A percentile compares a stretch with the other conserved stretches of the same genome.
Conservation (phyloP, 2,329 filamentous ascomycete genomes). For the Zymoseptoria tritici region DNA sequence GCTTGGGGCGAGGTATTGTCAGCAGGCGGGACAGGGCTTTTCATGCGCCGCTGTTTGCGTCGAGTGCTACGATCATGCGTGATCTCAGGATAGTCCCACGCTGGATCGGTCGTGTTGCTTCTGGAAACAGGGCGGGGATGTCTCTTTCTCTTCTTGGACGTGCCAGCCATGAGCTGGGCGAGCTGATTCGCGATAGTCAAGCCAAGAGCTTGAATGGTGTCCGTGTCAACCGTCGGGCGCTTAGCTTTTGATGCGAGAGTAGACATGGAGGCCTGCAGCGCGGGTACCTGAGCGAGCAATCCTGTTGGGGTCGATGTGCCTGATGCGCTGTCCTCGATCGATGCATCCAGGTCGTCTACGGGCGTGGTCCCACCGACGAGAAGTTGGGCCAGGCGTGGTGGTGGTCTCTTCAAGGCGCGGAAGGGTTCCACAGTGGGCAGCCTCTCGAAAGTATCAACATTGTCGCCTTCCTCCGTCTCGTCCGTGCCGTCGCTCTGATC, state of each 20-base stretch:
- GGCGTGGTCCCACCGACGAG: slow-evolving; percentile 10
- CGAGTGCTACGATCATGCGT: slow-evolving; percentile 7
- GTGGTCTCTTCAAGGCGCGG: slow-evolving; percentile 6
- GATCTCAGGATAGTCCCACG: slow-evolving; percentile 23
- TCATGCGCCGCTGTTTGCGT: slow-evolving; percentile 9
- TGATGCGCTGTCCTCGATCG: not conserved
- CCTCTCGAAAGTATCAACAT: not conserved
- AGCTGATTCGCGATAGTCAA: slow-evolving; percentile 31
- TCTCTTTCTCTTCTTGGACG: slow-evolving; percentile 12
- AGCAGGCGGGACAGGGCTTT: slow-evolving; percentile 3
- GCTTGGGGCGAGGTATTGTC: slow-evolving; percentile 8
- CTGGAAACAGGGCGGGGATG: slow-evolving; percentile 4
- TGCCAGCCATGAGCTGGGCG: slow-evolving; percentile 23
- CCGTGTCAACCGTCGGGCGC: slow-evolving; percentile 14
- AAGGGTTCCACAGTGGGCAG: not conserved
- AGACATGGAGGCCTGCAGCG: slow-evolving; percentile 12
- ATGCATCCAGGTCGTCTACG: slow-evolving; percentile 1
- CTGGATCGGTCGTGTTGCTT: slow-evolving; percentile 14
- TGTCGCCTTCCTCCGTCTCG: slow-evolving; percentile 1
- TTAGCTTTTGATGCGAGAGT: slow-evolving; percentile 7
- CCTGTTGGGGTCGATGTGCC: not conserved
- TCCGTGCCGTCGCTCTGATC: slow-evolving; percentile 2
- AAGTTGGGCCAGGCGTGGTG: slow-evolving; percentile 15
- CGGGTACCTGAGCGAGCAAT: slow-evolving; percentile 10
- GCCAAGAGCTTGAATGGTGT: slow-evolving; percentile 28